phyloP scores from a whole-genome alignment of 495 filamentous ascomycete species.

The Talaromyces wortmannii region DNA sequence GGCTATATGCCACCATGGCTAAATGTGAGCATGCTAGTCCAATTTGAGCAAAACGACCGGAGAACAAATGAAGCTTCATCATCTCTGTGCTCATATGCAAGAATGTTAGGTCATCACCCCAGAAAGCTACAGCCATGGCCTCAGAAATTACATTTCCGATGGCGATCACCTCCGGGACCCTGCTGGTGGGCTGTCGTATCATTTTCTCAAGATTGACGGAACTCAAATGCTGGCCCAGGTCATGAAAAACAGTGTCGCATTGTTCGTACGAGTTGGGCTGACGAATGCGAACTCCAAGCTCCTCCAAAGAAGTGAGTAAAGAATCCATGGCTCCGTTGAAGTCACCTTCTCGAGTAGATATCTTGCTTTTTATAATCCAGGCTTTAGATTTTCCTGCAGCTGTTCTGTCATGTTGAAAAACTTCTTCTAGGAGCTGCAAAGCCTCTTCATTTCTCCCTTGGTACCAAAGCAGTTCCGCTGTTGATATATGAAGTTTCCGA shows the following conservation, averaged over 20 bases:
- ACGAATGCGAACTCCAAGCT: conserved; percentile 59
- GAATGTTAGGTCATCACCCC: conserved; percentile 68
- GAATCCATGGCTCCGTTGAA: conserved; percentile 58
- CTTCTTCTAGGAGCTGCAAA: conserved; percentile 52
- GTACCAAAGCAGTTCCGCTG: conserved; percentile 77
- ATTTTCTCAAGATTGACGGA: conserved; percentile 49
- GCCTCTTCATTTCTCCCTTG: conserved; percentile 61
- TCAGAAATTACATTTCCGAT: conserved; percentile 72
- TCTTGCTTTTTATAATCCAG: conserved; percentile 70
- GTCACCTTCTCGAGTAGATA: conserved; percentile 67
- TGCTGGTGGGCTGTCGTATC: conserved; percentile 39
- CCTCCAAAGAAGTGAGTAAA: conserved; percentile 58
- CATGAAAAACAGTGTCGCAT: conserved; percentile 66
- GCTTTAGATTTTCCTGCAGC: conserved; percentile 70
- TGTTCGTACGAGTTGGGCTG: conserved; percentile 61
- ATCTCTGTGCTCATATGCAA: conserved; percentile 69
- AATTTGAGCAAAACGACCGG: conserved; percentile 63
- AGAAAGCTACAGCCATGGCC: conserved; percentile 73
- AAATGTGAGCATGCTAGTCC: conserved; percentile 72
- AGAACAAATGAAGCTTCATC: conserved; percentile 59
- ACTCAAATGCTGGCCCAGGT: conserved; percentile 51
- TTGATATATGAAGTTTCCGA: conserved; percentile 60
- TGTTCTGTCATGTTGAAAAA: conserved; percentile 58
- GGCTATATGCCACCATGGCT: conserved; percentile 61
- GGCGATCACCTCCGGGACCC: conserved; percentile 51